Percentiles rank a stretch among this genome's conserved stretches.
These are phyloP conservation scores for Pyrenophora seminiperda DNA, from an alignment of 2,329 filamentous ascomycete genomes.

Conservation along the genomic window DNA sequence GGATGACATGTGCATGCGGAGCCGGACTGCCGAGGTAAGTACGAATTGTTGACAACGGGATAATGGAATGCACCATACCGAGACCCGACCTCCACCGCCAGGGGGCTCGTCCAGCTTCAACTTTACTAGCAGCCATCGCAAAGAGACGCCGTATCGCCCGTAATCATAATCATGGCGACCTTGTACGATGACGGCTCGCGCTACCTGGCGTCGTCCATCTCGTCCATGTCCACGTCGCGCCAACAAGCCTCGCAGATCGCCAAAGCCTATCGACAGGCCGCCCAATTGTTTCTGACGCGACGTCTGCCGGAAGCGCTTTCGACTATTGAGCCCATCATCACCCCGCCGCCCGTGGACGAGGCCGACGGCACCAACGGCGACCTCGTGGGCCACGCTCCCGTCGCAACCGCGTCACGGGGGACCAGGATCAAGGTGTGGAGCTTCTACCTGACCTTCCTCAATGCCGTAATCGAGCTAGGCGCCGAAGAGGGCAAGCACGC, in stretches of 20 bases:
- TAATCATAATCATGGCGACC: conserved; percentile 48
- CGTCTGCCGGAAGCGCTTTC: conserved; percentile 87
- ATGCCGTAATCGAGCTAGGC: conserved; percentile 86
- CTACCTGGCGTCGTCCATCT: conserved; percentile 69
- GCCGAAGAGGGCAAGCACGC: conserved; percentile 86
- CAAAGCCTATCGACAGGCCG: conserved; percentile 91
- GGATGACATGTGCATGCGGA: conserved; percentile 10
- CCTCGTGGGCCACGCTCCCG: conserved; percentile 62
- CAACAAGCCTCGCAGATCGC: conserved; percentile 75
- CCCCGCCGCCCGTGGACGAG: conserved; percentile 53
- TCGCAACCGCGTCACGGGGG: conserved; percentile 77
- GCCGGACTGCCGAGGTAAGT: conserved; percentile 23
- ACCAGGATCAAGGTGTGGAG: conserved; percentile 97
- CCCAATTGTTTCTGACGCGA: conserved; percentile 91
- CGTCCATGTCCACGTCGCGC: conserved; percentile 70
- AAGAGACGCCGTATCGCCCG: neutral
- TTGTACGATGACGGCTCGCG: conserved; percentile 61
- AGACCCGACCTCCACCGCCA: conserved; percentile 16
- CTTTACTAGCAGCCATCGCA: conserved; percentile 1
- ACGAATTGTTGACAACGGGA: conserved; percentile 24
- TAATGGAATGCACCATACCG: conserved; percentile 20
- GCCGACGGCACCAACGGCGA: conserved; percentile 26
- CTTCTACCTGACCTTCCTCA: conserved; percentile 90
- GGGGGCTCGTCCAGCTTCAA: conserved; percentile 13
- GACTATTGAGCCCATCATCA: conserved; percentile 81